Percentiles rank a stretch among this genome's conserved stretches.
Evolutionary conservation across 176 grass and related monocot genomes (phyloP).

Genomic region (Lolium perenne): DNA sequence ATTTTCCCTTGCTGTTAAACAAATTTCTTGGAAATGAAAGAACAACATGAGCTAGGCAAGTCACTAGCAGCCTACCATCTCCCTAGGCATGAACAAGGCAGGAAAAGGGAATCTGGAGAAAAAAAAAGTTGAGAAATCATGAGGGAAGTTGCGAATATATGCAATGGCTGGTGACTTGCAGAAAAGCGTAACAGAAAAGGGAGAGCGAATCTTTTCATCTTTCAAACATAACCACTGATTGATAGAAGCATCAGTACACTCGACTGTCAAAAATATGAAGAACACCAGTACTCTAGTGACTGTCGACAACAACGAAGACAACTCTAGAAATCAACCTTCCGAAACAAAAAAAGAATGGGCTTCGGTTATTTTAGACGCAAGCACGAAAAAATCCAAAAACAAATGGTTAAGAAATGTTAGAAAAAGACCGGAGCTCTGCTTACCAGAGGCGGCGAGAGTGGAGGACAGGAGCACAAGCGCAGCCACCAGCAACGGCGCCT

Average conservation of each 20-base stretch:
- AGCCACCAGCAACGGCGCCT: slow-evolving; percentile 32
- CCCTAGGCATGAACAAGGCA: not conserved
- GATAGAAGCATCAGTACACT: not conserved
- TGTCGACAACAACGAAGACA: not conserved
- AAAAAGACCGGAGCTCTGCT: slow-evolving; percentile 48
- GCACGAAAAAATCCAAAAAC: not conserved
- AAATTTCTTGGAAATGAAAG: not conserved
- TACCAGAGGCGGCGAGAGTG: slow-evolving; percentile 60
- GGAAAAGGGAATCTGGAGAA: not conserved
- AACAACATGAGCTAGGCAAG: not conserved
- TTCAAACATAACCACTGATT: not conserved
- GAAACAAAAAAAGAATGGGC: not conserved
- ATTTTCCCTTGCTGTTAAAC: not conserved
- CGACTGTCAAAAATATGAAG: not conserved
- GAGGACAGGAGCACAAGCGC: slow-evolving; percentile 55
- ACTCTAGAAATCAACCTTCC: not conserved
- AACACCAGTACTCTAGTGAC: no score
- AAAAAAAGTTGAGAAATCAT: not conserved
- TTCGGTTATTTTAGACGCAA: not conserved
- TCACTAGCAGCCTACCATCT: not conserved
- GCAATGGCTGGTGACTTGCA: not conserved
- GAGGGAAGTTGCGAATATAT: not conserved
- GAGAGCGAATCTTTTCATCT: not conserved
- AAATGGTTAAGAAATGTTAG: not conserved
- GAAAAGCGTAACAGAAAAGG: not conserved